These are phyloP conservation scores for Cryptococcus sp. DNA, from an alignment of 1,284 basidiomycete species.

Conservation along the genomic window DNA sequence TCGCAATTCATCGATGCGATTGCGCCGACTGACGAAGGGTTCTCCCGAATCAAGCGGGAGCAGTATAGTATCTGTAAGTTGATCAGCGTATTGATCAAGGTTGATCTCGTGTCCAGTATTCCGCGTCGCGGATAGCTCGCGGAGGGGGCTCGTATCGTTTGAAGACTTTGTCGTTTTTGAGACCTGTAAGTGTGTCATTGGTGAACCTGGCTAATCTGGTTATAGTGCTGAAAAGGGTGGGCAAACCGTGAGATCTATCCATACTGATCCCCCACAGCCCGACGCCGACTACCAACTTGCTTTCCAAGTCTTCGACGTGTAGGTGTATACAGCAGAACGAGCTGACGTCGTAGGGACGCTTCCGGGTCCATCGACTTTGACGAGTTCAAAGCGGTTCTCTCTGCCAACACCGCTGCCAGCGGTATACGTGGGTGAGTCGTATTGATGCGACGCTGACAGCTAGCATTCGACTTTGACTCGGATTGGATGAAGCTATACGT, in stretches of 20 bases:
- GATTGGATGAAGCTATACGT: slow-evolving; percentile 94
- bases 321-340: slow-evolving; percentile 49
- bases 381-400: slow-evolving; percentile 89
- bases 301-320: slow-evolving; percentile 95
- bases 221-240: slow-evolving; percentile 47
- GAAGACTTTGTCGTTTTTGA: slow-evolving; percentile 94
- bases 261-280: slow-evolving; percentile 58
- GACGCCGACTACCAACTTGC: slow-evolving; percentile 96
- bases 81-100: neutral
- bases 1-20: slow-evolving; percentile 91
- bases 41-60: slow-evolving; percentile 76
- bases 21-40: slow-evolving; percentile 73
- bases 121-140: slow-evolving; percentile 79
- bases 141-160: slow-evolving; percentile 80
- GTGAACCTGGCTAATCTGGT: neutral
- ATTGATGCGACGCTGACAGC: neutral
- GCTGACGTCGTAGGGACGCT: slow-evolving; percentile 63
- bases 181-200: slow-evolving; percentile 55
- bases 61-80: slow-evolving; percentile 71
- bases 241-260: neutral
- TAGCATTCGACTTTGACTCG: slow-evolving; percentile 86
- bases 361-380: slow-evolving; percentile 87
- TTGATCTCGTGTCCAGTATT: slow-evolving; percentile 61
- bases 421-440: slow-evolving; percentile 63
- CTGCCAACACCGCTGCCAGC: slow-evolving; percentile 63